Percentiles rank a stretch among this genome's conserved stretches.
These are phyloP conservation scores for Leishmania turanica DNA, from an alignment of 208 protist species.

Conservation along the genomic window DNA sequence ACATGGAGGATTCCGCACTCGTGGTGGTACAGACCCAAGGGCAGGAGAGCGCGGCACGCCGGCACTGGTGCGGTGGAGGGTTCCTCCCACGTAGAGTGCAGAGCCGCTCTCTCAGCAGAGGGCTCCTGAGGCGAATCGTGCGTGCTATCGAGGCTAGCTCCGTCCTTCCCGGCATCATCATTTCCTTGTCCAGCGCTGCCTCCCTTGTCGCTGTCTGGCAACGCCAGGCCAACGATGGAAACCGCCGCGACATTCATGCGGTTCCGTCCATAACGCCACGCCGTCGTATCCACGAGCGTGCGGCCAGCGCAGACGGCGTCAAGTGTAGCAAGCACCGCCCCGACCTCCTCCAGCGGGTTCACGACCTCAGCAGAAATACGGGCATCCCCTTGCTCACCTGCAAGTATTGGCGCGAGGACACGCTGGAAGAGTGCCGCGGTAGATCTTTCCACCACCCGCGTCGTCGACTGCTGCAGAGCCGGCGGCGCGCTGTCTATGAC, in stretches of 20 bases:
- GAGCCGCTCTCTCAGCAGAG: not conserved
- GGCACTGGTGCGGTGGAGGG: not conserved
- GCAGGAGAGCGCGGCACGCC: not conserved
- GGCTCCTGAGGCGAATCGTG: not conserved
- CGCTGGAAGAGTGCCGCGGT: conserved; percentile 1
- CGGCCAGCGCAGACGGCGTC: conserved; percentile 45
- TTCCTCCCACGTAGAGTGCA: not conserved
- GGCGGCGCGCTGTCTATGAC: not conserved
- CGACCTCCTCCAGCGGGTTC: conserved; percentile 43
- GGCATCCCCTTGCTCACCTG: not conserved
- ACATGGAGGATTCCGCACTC: conserved; percentile 54
- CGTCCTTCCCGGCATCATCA: not conserved
- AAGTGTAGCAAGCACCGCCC: conserved; percentile 48
- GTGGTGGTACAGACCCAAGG: conserved; percentile 35
- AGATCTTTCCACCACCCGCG: not conserved
- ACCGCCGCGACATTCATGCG: conserved; percentile 47
- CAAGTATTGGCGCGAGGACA: not conserved
- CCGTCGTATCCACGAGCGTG: conserved; percentile 37
- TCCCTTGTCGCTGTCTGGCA: not conserved
- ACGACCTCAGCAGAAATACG: not conserved
- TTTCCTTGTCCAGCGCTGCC: not conserved
- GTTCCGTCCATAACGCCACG: conserved; percentile 75
- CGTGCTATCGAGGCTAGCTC: not conserved
- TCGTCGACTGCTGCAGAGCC: not conserved
- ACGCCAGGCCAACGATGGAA: conserved; percentile 35